Base-by-base conservation (phyloP, 2,329 filamentous ascomycete genomes). In the Bipolaris sorokiniana region DNA sequence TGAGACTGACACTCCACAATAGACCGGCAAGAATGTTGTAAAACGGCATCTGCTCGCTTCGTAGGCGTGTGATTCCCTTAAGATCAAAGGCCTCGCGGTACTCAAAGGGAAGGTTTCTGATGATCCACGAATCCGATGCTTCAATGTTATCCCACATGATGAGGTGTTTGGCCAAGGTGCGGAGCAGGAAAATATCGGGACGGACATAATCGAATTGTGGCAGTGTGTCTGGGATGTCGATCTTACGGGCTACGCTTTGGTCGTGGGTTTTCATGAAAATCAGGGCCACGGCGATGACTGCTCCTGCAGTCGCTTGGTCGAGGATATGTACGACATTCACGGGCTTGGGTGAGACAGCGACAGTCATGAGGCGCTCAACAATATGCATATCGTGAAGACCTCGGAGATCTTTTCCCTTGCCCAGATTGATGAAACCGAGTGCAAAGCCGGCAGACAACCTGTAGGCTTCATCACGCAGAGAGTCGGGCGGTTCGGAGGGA, bases 241-340 rank as follows among this genome's bases (percentile, higher is more conserved):
- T 89, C 79, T 97, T 98, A 54, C 89, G 87, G 3, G 95, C 95
- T 18, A 99, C 85, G 15, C 90, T 87, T 57, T 86, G 84, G 71
- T 99, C 91, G 62, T 96, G 91, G 0, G 94, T 95, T 77, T 98
- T 98, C 91, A 99, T 95, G 76, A 94, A 99, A 31, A 99, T 94
- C 51, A 99, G 84, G 1, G 92, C 87, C 56, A 97, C 83, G 0
- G 95, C 94, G 68, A 98, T 86, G 7, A 96, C 92, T 1, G 95
- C 94, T n/a, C 91, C 95, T 1, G 96, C 91, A 9, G 92, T 95
- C 5, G 94, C 93, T 67, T 94, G 90, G 73, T 99, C 96, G 3
- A 98, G 84, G 9, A 98, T 88, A 69, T 99, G 94, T 22, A 97
- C 92, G 36, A 96, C 84, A 66, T 96, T 90, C 11, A 98, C 92